phyloP scores from a whole-genome alignment of 2,329 filamentous ascomycete genomes.

The Paraphoma sp. region DNA sequence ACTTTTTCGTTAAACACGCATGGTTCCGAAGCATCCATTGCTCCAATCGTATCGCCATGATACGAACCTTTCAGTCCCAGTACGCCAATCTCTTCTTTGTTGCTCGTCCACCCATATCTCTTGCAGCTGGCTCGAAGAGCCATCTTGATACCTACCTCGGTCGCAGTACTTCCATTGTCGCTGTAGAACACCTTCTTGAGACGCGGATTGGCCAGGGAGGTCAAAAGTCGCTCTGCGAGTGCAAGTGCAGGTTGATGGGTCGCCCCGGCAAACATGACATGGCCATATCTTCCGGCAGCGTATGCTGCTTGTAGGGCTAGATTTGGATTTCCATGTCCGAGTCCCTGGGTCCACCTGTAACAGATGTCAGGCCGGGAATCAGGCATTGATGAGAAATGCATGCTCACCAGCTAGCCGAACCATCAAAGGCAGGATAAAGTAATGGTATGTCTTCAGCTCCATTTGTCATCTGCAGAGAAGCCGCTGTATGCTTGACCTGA shows the following conservation, averaged over 20 bases:
- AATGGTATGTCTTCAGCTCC: constrained; percentile 23
- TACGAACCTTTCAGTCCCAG: constrained; percentile 81
- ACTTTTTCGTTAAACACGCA: constrained; percentile 80
- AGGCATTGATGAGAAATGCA: too few relatives aligned
- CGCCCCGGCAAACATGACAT: constrained; percentile 85
- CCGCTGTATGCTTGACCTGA: constrained; percentile 60
- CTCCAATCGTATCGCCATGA: constrained; percentile 86
- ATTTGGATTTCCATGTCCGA: constrained; percentile 77
- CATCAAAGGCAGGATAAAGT: constrained; percentile 75
- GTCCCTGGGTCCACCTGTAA: constrained; percentile 44
- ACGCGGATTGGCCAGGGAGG: constrained; percentile 67
- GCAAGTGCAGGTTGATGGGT: constrained; percentile 79
- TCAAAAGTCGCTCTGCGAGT: constrained; percentile 70
- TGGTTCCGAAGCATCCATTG: constrained; percentile 85
- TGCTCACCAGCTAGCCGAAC: constrained; percentile 90
- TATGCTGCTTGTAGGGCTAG: constrained; percentile 79
- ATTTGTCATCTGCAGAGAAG: constrained; percentile 16
- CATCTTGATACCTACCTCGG: constrained; percentile 88
- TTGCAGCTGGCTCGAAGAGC: constrained; percentile 71
- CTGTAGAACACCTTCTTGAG: constrained; percentile 79
- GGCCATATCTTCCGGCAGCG: constrained; percentile 82
- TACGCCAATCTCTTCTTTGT: constrained; percentile 66
- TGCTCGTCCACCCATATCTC: constrained; percentile 70
- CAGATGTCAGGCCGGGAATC: too few relatives aligned
- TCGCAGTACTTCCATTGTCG: constrained; percentile 83